These are phyloP conservation scores for Wallacemonas rigidus DNA, from an alignment of 208 protist species.

Conservation along the genomic window DNA sequence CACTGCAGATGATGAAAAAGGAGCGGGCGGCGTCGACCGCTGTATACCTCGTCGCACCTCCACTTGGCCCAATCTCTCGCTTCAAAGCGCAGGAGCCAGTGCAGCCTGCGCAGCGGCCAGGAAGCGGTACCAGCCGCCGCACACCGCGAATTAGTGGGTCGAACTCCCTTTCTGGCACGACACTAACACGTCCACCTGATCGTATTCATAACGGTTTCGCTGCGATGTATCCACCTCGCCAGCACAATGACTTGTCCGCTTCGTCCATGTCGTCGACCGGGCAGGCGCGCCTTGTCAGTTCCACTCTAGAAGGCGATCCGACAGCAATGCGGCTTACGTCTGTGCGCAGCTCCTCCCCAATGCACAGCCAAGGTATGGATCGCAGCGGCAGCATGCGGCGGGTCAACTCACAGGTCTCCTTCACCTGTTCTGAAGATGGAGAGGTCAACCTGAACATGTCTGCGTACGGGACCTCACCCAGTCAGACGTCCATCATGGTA, in stretches of 20 bases:
- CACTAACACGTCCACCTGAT: background rate
- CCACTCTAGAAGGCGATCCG: background rate
- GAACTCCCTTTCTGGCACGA: background rate
- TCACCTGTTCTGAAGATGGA: background rate
- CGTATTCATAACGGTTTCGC: too few species aligned
- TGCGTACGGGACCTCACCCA: background rate
- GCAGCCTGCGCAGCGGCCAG: background rate
- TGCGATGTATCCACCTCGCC: background rate
- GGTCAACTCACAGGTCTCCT: conserved; percentile 15
- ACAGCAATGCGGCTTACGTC: background rate
- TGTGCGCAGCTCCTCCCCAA: background rate
- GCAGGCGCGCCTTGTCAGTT: background rate
- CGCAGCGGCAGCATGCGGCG: background rate
- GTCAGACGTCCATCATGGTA: conserved; percentile 13
- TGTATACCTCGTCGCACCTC: too few species aligned
- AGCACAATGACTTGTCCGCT: background rate
- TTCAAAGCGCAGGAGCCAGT: background rate
- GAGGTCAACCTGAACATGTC: background rate
- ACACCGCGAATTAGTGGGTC: too few species aligned
- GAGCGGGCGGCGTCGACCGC: too few species aligned
- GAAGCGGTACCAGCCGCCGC: too few species aligned
- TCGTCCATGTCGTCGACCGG: background rate
- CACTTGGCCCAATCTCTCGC: too few species aligned
- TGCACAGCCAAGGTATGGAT: background rate
- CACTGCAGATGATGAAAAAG: too few species aligned